Evolutionary conservation across 805 yeast genomes (phyloP), one percentile per base, ranked within the genome.

Genomic region (Pichia exigua): DNA sequence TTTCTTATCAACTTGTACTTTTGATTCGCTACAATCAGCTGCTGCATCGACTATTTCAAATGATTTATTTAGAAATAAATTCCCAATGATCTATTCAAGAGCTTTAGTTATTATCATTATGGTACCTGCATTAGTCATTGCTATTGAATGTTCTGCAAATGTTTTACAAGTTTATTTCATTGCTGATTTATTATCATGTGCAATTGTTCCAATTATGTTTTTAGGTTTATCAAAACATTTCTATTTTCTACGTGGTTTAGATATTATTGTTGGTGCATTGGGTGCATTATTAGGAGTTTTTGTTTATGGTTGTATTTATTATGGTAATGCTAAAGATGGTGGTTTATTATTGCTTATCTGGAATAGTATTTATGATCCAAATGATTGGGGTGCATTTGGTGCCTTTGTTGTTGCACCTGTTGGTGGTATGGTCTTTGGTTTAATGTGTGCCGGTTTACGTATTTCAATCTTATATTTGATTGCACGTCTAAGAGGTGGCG

Each of bases 361-460:
- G 81, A 82, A 85, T 60, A 97, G 97, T 44, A 70, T 91, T 27
- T 91, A 91, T 62, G 72, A 76, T 55, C 72, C 78, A 7, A 78
- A 76, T 47, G 97, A 91, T 64, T 91, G 97, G 97, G 87, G 95
- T 60, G 83, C 95, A 0, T 91, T 91, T 70, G 97, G 96, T 24
- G 96, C 97, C 2, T 91, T 91, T 68, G 92, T 87, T 8, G 86
- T 84, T 55, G 94, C 97, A 1, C 97, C 97, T 7, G 74, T 83
- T 42, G 95, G 92, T 27, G 89, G 92, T 12, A 57, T 90, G 2
- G 55, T 84, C 7, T 71, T 83, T 54, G 82, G 87, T 2, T 66
- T 78, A 15, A 60, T 73, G 28, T 73, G 75, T 44, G 75, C 85
- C 27, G 82, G 61, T 3, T 24, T 73, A 17, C 75, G 94, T 67